Evolutionary conservation across 148 eudicot genomes (phyloP).

Genomic region (Chenopodium suecicum): DNA sequence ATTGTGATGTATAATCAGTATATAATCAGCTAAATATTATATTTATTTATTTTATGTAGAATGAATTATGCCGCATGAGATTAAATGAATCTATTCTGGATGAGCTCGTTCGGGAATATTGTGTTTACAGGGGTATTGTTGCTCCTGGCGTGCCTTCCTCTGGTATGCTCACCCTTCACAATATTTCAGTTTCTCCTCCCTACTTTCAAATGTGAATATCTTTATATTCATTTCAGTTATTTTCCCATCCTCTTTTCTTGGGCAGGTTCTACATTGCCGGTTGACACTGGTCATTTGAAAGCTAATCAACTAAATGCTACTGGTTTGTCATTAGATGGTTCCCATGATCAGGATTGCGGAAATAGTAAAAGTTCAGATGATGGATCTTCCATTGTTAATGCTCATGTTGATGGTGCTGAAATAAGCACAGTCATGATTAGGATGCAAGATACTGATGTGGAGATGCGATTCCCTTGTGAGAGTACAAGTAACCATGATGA

Average conservation of each 20-base stretch:
- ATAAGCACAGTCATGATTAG: slow-evolving; percentile 40
- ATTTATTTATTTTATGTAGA: slow-evolving; percentile 45
- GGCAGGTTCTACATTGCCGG: slow-evolving; percentile 32
- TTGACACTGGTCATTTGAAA: slow-evolving; percentile 22
- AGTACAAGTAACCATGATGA: slow-evolving; percentile 50
- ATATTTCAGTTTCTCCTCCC: not conserved
- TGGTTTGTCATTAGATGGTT: slow-evolving; percentile 42
- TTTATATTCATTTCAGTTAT: not conserved
- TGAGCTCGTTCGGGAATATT: slow-evolving; percentile 86
- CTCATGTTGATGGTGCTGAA: slow-evolving; percentile 50
- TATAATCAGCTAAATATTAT: too few relatives aligned
- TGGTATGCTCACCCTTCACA: slow-evolving; percentile 33
- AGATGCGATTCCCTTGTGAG: slow-evolving; percentile 58
- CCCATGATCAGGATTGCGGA: slow-evolving; percentile 39
- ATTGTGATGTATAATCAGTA: slow-evolving; percentile 6
- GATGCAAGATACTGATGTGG: slow-evolving; percentile 47
- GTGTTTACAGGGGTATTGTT: slow-evolving; percentile 88
- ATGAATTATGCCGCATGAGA: slow-evolving; percentile 84
- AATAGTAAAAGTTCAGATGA: slow-evolving; percentile 53
- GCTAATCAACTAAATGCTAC: slow-evolving; percentile 35
- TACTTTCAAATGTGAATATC: not conserved
- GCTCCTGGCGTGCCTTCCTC: slow-evolving; percentile 40
- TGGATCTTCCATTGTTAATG: slow-evolving; percentile 50
- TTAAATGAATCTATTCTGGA: slow-evolving; percentile 69
- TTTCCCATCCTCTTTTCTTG: not conserved